Evolutionary conservation across 2,329 filamentous ascomycete genomes (phyloP), one percentile per base, ranked within the genome.

Genomic region (Xylaria sp.): DNA sequence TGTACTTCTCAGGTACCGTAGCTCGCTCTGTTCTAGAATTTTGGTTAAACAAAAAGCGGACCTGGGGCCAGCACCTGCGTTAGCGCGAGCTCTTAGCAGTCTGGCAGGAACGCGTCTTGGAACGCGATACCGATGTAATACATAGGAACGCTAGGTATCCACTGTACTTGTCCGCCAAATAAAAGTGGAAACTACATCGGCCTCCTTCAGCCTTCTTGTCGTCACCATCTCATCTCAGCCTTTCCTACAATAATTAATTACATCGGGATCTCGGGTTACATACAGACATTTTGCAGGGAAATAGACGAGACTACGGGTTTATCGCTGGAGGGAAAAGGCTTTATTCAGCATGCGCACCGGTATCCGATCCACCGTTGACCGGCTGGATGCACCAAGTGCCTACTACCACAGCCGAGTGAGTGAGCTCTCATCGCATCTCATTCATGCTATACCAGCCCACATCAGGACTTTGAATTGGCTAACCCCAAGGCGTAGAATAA

Each of bases 381-480:
- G 96, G 69, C 89, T 99, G 71, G 96, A 99, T 82, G 92, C 91
- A 81, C 95, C 96, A 19, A 98, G 95, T 79, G 94, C 95, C 75
- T 99, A 99, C 83, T 97, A 94, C 77, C 87, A 89, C 71, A 90
- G 87, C 82, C 92, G 92, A 83, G 95, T 97, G 83, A 79, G 85
- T 78, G 71, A 65, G 61, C 54, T 45, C 64, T 68, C 36, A 19
- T 59, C 58, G 71, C 30, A 19, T 59, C 59, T 71, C 45, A 51
- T 19, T 19, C 21, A 36, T 50, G 12, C 36, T 6, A 53, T 51
- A 9, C 27, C 39, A 51, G 42, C 30, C 42, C 32, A 34, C 17
- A 45, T 32, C 17, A 24, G 51, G 34, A 17, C 8, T n/a, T 36
- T 42, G 32, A 47, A 64, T 36, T 55, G 32, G 61, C 65, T 67